Evolutionary conservation across 1,284 basidiomycete genomes (phyloP), one percentile per base, ranked within the genome.

Genomic region (Phlebopus sp.): DNA sequence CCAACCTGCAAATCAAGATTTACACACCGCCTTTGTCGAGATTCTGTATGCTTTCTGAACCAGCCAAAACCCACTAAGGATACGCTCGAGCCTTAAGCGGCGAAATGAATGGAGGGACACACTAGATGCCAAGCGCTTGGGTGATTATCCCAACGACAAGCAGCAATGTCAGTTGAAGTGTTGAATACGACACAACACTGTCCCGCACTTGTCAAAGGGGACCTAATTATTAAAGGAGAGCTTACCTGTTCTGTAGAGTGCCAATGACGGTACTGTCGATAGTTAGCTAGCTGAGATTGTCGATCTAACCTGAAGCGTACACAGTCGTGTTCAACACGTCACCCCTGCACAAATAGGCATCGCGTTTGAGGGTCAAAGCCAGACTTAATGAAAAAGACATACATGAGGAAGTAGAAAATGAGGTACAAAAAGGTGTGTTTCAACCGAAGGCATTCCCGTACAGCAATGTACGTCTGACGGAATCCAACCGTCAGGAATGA

Each of bases 361-460:
- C 32, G 13, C n/a, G 27, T 34, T 13, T 17, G 29, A 40, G 45
- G 21, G 27, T 11, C 13, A 30, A 29, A 29, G 18, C 14, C 10
- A 2, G 9, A 31, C 19, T 18, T 21, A 31, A 42, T 3, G 14
- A 14, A n/a, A n/a, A n/a, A 21, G 3, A 66, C 79, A 47, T 57
- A 81, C 84, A 89, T 86, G 25, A 90, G 68, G 61, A 90, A 89
- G 63, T 86, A 89, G 58, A 88, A 88, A 14, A 86, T 69, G 3
- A 90, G 74, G 57, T 89, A 89, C 37, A 87, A 54, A 58, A 86
- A 86, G 1, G 84, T 90, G 58, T 90, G 87, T 61, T 86, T 89
- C 48, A 90, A 73, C 23, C 76, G 75, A 62, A 82, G 62, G 57
- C 85, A 88, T 55, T 89, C 81, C 32, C 74, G 68, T 42, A 88